Evolutionary conservation across 2,329 filamentous ascomycete genomes (phyloP).

Genomic region (Cephalotrichum gorgonifer): DNA sequence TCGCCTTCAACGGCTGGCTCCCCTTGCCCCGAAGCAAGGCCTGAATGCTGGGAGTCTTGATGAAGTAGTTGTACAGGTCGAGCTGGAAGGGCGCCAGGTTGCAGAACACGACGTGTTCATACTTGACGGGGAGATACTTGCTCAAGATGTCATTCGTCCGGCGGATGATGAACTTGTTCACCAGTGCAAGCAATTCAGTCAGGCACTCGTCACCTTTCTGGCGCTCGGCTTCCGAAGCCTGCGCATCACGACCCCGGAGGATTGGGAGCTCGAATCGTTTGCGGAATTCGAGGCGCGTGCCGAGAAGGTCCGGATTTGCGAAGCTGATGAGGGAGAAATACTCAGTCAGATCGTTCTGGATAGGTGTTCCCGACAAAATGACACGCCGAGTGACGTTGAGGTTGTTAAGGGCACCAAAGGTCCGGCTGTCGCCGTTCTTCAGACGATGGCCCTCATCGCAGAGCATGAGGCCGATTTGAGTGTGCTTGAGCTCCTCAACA

Average conservation of each 20-base stretch:
- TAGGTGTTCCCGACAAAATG: conserved; percentile 92
- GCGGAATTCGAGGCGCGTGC: conserved; percentile 80
- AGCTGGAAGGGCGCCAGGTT: conserved; percentile 87
- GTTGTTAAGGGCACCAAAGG: conserved; percentile 81
- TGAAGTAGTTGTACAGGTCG: conserved; percentile 92
- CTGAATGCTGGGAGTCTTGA: conserved; percentile 90
- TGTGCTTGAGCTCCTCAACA: conserved; percentile 79
- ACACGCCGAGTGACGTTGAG: conserved; percentile 86
- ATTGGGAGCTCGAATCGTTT: conserved; percentile 93
- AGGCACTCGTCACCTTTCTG: conserved; percentile 77
- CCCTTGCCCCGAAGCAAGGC: conserved; percentile 86
- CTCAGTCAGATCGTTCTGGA: conserved; percentile 96
- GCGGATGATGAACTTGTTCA: conserved; percentile 98
- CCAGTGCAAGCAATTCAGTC: conserved; percentile 66
- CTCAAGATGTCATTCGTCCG: conserved; percentile 96
- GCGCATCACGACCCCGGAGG: conserved; percentile 79
- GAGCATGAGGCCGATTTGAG: conserved; percentile 82
- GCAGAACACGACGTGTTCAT: conserved; percentile 98
- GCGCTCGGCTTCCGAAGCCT: conserved; percentile 72
- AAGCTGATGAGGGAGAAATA: conserved; percentile 96
- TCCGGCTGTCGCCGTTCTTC: conserved; percentile 94
- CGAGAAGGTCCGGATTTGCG: conserved; percentile 85
- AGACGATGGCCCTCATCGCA: conserved; percentile 95
- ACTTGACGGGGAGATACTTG: conserved; percentile 96
- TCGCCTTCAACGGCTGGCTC: conserved; percentile 91